Percentiles rank a stretch among this genome's conserved stretches.
Evolutionary conservation across 441 rosid species (phyloP).

Genomic region (Sinapis alba): DNA sequence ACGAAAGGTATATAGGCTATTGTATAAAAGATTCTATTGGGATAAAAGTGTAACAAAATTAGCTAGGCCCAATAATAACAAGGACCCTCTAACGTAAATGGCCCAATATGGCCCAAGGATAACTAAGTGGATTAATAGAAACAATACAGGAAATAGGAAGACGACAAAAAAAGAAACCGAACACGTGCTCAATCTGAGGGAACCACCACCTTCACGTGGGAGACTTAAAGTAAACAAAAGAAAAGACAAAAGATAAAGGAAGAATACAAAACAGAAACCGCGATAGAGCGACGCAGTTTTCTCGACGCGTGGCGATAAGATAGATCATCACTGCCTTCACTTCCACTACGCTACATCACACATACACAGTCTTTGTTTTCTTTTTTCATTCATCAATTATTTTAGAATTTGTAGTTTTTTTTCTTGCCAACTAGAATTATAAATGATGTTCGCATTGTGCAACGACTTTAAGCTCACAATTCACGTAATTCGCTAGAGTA

Average conservation of each 20-base stretch:
- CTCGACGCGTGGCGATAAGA: constrained; percentile 5
- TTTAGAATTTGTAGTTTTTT: background rate
- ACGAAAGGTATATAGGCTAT: background rate
- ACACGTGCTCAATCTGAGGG: constrained; percentile 7
- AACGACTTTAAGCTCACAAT: background rate
- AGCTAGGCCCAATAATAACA: background rate
- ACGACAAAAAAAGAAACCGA: background rate
- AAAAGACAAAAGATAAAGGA: constrained; percentile 18
- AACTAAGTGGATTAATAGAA: background rate
- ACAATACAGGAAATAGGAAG: background rate
- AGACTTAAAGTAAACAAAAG: background rate
- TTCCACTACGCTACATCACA: background rate
- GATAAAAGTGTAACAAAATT: background rate
- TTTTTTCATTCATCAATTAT: background rate
- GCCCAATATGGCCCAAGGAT: background rate
- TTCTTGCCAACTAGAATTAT: background rate
- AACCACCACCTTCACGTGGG: background rate
- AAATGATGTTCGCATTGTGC: background rate
- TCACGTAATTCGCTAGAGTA: background rate
- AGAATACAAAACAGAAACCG: constrained; percentile 14
- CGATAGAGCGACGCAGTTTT: constrained; percentile 33
- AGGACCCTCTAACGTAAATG: background rate
- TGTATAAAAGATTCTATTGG: background rate
- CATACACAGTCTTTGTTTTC: background rate
- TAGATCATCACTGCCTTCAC: background rate